phyloP scores from a whole-genome alignment of 2,329 filamentous ascomycete species.

The Lasiodiplodia theobromae region DNA sequence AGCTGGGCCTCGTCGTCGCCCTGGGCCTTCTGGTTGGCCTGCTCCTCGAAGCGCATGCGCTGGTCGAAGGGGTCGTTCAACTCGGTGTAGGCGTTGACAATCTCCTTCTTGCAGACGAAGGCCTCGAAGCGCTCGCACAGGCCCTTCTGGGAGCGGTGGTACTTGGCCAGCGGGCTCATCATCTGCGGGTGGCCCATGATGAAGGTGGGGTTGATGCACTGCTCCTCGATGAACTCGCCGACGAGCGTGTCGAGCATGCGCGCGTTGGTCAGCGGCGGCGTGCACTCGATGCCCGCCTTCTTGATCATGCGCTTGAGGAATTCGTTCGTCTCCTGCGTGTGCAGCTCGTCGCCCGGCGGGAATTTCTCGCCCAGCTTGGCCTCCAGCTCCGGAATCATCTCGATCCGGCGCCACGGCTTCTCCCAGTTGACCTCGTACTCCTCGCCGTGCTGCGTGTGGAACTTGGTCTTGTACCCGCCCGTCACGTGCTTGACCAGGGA shows the following conservation, averaged over 20 bases:
- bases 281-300: slow-evolving; percentile 90
- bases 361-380: slow-evolving; percentile 92
- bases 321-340: slow-evolving; percentile 86
- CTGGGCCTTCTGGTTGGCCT: slow-evolving; percentile 92
- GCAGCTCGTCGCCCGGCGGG: slow-evolving; percentile 84
- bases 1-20: slow-evolving; percentile 97
- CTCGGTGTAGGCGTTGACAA: slow-evolving; percentile 96
- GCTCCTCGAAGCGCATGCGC: slow-evolving; percentile 89
- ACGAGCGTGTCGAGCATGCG: slow-evolving; percentile 93
- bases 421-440: slow-evolving; percentile 95
- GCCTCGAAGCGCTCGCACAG: slow-evolving; percentile 97
- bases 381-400: slow-evolving; percentile 96
- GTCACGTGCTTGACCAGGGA: slow-evolving; percentile 88
- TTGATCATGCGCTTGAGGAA: slow-evolving; percentile 85
- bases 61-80: slow-evolving; percentile 98
- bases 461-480: slow-evolving; percentile 83
- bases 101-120: slow-evolving; percentile 97
- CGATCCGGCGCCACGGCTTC: slow-evolving; percentile 87
- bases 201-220: slow-evolving; percentile 91
- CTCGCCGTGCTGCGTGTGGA: slow-evolving; percentile 86
- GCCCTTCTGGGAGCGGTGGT: slow-evolving; percentile 80
- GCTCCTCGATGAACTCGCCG: slow-evolving; percentile 94
- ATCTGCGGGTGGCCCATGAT: slow-evolving; percentile 82
- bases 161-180: slow-evolving; percentile 97
- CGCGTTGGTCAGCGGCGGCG: slow-evolving; percentile 88